A percentile compares a stretch with the other conserved stretches of the same genome.
Conservation (phyloP, 2,329 filamentous ascomycete genomes). For the Paraphaeosphaeria minitans region DNA sequence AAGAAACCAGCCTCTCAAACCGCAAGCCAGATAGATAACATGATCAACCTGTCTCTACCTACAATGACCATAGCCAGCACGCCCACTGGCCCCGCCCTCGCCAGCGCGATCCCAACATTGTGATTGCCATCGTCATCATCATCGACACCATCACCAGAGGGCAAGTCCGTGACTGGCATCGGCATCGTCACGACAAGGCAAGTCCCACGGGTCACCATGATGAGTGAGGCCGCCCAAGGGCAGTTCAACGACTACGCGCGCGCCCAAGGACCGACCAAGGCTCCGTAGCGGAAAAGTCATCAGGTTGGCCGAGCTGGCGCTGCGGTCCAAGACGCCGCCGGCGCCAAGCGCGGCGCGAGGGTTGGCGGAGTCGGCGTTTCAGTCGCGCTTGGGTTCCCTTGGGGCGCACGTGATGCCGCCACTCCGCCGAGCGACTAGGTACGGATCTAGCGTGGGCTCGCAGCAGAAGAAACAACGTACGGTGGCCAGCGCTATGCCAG, state of each 20-base stretch:
- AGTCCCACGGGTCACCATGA: not conserved
- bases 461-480: constrained; percentile 4
- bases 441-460: constrained; percentile 11
- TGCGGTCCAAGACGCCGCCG: not conserved
- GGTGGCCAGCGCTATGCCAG: constrained; percentile 6
- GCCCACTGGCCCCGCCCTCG: not conserved
- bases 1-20: too few species aligned
- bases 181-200: not conserved
- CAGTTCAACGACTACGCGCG: not conserved
- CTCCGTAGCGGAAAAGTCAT: not conserved
- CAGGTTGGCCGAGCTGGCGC: not conserved
- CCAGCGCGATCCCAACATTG: too few species aligned
- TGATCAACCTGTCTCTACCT: too few species aligned
- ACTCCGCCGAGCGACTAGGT: constrained; percentile 21
- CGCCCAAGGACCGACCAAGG: not conserved
- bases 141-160: too few species aligned
- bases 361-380: constrained; percentile 24
- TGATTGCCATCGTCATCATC: too few species aligned
- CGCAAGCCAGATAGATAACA: too few species aligned
- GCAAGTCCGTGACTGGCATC: too few species aligned
- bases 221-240: not conserved
- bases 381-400: constrained; percentile 29
- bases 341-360: not conserved
- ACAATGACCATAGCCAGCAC: not conserved
- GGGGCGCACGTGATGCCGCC: constrained; percentile 15